These are phyloP conservation scores for Pterocarpus santalinus DNA, from an alignment of 306 rosid species.

Conservation along the genomic window DNA sequence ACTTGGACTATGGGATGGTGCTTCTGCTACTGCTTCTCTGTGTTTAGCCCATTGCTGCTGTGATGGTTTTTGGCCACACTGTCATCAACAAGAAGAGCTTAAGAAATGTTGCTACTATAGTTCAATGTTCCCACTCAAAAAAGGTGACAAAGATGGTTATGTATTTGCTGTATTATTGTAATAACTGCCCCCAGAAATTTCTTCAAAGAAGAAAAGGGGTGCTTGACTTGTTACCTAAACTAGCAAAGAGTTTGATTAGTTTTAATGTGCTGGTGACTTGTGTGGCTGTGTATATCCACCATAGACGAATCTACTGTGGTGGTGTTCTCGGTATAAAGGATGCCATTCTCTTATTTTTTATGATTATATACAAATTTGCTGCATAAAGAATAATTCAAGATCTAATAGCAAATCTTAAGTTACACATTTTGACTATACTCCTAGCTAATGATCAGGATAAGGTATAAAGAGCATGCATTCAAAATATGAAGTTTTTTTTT, in stretches of 20 bases:
- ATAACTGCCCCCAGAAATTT: neutral
- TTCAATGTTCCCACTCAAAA: neutral
- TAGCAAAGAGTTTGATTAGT: too few relatives aligned
- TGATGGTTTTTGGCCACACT: neutral
- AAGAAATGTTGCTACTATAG: neutral
- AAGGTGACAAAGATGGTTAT: neutral
- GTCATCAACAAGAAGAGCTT: neutral
- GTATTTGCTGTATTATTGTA: neutral
- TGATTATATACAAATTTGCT: neutral
- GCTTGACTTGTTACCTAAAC: too few relatives aligned
- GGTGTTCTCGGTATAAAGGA: too few relatives aligned
- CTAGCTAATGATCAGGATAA: neutral
- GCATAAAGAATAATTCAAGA: neutral
- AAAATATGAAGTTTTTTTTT: neutral
- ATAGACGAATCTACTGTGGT: too few relatives aligned
- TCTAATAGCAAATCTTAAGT: neutral
- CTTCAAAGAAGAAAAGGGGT: neutral
- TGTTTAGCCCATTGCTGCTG: constrained; percentile 37
- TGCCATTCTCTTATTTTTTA: neutral
- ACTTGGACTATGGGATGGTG: constrained; percentile 12
- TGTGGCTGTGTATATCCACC: too few relatives aligned
- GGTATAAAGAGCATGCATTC: neutral
- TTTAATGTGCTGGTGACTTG: neutral
- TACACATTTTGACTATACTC: neutral
- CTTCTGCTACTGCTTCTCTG: constrained; percentile 25